Percentiles rank a stretch among this genome's conserved stretches.
phyloP scores from a whole-genome alignment of 2,329 filamentous ascomycete species.

The Trichophyton mentagrophytes region DNA sequence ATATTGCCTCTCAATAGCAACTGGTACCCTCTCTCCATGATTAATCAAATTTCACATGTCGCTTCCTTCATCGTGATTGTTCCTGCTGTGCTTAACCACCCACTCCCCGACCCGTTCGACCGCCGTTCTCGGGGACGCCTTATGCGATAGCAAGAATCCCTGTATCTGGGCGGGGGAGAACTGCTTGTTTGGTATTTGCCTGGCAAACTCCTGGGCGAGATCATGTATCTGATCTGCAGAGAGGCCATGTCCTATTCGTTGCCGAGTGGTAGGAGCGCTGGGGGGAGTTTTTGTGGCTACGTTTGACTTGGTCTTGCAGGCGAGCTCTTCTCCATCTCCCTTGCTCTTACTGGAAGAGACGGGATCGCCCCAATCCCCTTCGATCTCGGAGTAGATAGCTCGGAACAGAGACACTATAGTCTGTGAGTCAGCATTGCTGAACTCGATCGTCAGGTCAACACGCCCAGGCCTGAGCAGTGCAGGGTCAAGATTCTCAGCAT shows the following conservation, averaged over 20 bases:
- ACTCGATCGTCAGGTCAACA: background rate
- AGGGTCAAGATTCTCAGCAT: slow-evolving; percentile 48
- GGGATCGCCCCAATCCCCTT: slow-evolving; percentile 20
- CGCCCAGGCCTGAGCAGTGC: slow-evolving; percentile 47
- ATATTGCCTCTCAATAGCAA: too few relatives aligned
- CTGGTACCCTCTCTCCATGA: background rate
- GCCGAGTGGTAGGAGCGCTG: background rate
- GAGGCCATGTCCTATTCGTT: slow-evolving; percentile 1
- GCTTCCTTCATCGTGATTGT: background rate
- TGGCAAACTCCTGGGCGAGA: slow-evolving; percentile 23
- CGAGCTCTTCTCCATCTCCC: background rate
- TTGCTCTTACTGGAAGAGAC: background rate
- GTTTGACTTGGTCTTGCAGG: background rate
- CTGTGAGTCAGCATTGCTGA: background rate
- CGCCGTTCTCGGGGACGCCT: slow-evolving; percentile 22
- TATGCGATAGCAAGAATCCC: slow-evolving; percentile 29
- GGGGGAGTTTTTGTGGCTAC: background rate
- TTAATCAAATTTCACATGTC: background rate
- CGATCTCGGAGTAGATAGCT: slow-evolving; percentile 48
- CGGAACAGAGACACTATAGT: slow-evolving; percentile 29
- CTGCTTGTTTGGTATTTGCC: slow-evolving; percentile 21
- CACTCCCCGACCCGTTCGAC: slow-evolving; percentile 18
- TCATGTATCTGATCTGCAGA: background rate
- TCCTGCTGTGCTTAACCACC: slow-evolving; percentile 14
- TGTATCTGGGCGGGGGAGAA: slow-evolving; percentile 26